Evolutionary conservation across 331 rosid genomes (phyloP), one percentile per base, ranked within the genome.

Genomic region (Erythrophleum ivorense): DNA sequence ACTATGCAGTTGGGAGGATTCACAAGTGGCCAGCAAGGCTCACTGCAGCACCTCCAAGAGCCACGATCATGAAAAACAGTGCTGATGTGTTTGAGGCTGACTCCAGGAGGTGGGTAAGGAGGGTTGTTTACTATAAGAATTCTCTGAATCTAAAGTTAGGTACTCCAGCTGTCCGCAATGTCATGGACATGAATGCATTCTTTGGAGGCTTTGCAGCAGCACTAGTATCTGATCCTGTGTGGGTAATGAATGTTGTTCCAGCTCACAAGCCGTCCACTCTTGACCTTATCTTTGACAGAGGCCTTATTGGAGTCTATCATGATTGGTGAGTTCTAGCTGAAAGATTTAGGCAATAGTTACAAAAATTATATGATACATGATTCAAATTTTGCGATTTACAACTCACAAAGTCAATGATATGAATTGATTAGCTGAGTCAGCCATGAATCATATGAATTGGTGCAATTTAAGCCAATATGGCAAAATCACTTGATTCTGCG

Each of bases 161-260:
- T 65, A 94, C 97, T 77, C 66, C 95, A 16, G 90, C 97, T 12
- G 83, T 94, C 34, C 98, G 98, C 82, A 96, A 96, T 45, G 76
- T 94, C 86, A 94, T 96, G 97, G 99, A 96, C 81, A 91, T 96
- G 99, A 96, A 96, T 88, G 97, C 97, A 59, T 88, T 96, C 77
- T 91, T 96, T 86, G 99, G 99, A 76, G 99, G 98, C 67, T 96
- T 96, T 81, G 99, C 99, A 1, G 97, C 97, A 36, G 99, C 98
- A 41, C 81, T 96, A 33, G 88, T 43, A 78, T 88, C 98, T 65
- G 97, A 96, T 81, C 92, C 92, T 16, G 89, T 94, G 76, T 96
- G 99, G 99, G 97, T 96, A 78, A 96, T 96, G 98, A 96, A 96
- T 81, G 95, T 94, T 54, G 91, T 89, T 77, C 99, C 98, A 68